Conservation (phyloP, 2,329 filamentous ascomycete genomes). For the Ampelomyces quisqualis region DNA sequence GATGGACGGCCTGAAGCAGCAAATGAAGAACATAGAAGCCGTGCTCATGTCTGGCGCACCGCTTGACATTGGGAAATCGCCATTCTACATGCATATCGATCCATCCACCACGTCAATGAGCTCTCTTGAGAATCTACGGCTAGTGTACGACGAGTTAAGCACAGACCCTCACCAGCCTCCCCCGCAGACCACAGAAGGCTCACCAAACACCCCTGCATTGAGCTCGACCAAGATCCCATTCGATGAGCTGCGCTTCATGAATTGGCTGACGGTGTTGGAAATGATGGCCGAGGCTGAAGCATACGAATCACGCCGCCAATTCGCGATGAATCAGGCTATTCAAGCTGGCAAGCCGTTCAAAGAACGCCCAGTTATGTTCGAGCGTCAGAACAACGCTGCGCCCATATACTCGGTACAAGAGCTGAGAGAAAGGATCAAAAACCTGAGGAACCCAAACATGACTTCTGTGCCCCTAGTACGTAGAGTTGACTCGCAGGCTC, state of each 20-base stretch:
- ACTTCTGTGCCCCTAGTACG: background rate
- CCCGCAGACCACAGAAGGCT: constrained; percentile 11
- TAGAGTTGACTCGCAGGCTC: background rate
- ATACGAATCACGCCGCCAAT: constrained; percentile 11
- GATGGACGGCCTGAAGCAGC: constrained; percentile 23
- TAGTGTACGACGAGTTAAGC: constrained; percentile 49
- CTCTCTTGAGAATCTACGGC: constrained; percentile 33
- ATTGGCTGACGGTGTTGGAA: constrained; percentile 52
- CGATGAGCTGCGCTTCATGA: constrained; percentile 51
- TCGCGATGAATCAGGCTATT: constrained; percentile 14
- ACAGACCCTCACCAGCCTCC: constrained; percentile 42
- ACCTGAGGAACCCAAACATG: constrained; percentile 3
- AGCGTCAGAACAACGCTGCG: constrained; percentile 5
- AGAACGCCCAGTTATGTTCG: constrained; percentile 3
- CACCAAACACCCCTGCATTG: constrained; percentile 9
- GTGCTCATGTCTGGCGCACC: constrained; percentile 37
- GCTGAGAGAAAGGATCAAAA: constrained; percentile 9
- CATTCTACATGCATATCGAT: constrained; percentile 43
- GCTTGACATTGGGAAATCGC: constrained; percentile 39
- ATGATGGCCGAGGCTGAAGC: constrained; percentile 45
- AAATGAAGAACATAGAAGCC: constrained; percentile 31
- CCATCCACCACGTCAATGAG: constrained; percentile 24
- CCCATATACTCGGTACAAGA: background rate
- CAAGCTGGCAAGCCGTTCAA: constrained; percentile 8
- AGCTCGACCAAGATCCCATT: constrained; percentile 46